These are phyloP conservation scores for Hyaloscypha bicolor DNA, from an alignment of 495 filamentous ascomycete species.

Conservation along the genomic window DNA sequence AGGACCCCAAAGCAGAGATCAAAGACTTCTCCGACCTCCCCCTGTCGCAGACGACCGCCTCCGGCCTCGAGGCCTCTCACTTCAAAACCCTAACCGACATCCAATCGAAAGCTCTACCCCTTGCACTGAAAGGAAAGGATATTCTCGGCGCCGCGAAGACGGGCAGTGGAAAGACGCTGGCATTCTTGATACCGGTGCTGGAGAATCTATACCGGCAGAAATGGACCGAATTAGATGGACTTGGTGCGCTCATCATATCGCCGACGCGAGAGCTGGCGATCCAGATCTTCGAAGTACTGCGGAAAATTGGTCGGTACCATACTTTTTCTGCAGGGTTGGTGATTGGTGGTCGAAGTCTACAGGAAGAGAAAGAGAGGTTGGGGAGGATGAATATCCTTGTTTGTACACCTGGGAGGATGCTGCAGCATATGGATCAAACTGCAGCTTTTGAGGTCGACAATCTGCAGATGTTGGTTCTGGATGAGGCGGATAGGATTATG, in stretches of 20 bases:
- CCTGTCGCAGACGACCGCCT: constrained; percentile 79
- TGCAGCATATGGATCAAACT: constrained; percentile 96
- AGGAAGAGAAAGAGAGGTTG: constrained; percentile 84
- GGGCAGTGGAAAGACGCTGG: constrained; percentile 93
- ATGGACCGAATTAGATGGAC: constrained; percentile 89
- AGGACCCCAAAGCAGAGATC: constrained; percentile 50
- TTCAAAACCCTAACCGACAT: constrained; percentile 92
- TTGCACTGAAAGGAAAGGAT: constrained; percentile 83
- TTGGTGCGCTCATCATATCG: constrained; percentile 90
- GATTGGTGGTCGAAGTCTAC: constrained; percentile 90
- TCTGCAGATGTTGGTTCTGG: constrained; percentile 88
- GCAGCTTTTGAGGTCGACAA: constrained; percentile 87
- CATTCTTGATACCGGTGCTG: constrained; percentile 89
- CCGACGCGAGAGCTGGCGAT: constrained; percentile 94
- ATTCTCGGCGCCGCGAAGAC: constrained; percentile 96
- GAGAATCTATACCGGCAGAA: constrained; percentile 90
- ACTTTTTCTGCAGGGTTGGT: constrained; percentile 90
- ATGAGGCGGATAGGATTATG: constrained; percentile 95
- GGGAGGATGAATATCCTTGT: constrained; percentile 97
- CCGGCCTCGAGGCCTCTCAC: constrained; percentile 81
- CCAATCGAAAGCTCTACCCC: constrained; percentile 81
- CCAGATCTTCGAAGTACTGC: constrained; percentile 94
- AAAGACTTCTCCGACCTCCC: constrained; percentile 76
- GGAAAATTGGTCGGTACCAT: constrained; percentile 88
- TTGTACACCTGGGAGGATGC: constrained; percentile 90